Evolutionary conservation across 352 stramenopile species (phyloP), one percentile per base, ranked within the genome.

Genomic region (Thraustochytrium sp.): DNA sequence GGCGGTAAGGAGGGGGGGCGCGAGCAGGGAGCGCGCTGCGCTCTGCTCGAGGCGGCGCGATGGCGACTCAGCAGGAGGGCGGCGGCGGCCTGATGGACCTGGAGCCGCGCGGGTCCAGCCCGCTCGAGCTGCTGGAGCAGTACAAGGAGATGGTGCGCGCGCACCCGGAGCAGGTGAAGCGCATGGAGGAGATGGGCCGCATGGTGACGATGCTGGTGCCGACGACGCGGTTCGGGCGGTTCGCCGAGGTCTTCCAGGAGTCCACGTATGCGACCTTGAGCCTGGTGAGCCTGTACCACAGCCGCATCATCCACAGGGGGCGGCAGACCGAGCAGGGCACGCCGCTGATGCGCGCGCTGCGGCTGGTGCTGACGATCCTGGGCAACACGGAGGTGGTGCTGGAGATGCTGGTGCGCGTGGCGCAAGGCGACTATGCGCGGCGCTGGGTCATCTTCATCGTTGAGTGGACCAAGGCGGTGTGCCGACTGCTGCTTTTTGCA

Each of bases 131-230:
- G 65, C 65, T 80, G 23, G 68, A 63, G 51, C 8, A 80, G 51
- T 80, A 80, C 68, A 80, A 80, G 68, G 68, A 46, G 44, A 55
- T 80, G 26, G 68, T 80, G 46, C 68, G 68, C 4, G 37, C 68
- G 46, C 68, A 80, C 38, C 68, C 68, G 13, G 68, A 46, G 46
- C 68, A 80, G 51, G 68, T 80, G n/a, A 80, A 80, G 68, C 68
- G 68, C 51, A 64, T 80, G 68, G 68, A 80, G 68, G 68, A 80
- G 29, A 64, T 80, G 48, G 68, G 68, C 31, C 42, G 68, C 2
- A 9, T 80, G 68, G 68, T 80, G 26, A 63, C 68, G 23, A 80
- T 80, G 68, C 51, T 80, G 29, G 26, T 80, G 29, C 68, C 68
- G 38, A 53, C 53, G 46, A 55, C 68, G 13, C 68, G 68, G 34